These are phyloP conservation scores for Tolypocladium pustulatum DNA, from an alignment of 2,329 filamentous ascomycete genomes.

Conservation along the genomic window DNA sequence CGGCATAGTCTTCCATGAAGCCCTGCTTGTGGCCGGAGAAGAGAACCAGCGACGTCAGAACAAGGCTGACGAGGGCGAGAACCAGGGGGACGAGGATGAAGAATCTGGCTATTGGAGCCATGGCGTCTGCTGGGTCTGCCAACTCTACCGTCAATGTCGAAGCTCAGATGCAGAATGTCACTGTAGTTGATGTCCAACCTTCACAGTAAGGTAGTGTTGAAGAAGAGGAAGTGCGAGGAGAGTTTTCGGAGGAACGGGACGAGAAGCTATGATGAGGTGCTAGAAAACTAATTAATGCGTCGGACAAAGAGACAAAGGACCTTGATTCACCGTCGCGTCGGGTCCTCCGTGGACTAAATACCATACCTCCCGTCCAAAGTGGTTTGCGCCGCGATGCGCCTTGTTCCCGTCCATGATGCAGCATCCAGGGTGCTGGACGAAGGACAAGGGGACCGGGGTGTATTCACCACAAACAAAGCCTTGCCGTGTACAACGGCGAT, in stretches of 20 bases:
- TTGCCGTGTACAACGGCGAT: neutral
- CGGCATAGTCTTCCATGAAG: conserved; percentile 32
- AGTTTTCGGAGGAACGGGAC: neutral
- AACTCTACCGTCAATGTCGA: neutral
- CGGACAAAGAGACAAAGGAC: neutral
- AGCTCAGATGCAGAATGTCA: neutral
- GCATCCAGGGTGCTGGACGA: neutral
- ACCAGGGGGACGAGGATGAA: conserved; percentile 24
- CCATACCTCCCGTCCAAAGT: neutral
- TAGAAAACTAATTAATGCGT: no score
- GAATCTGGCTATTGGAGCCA: conserved; percentile 12
- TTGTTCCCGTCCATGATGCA: neutral
- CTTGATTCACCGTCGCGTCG: neutral
- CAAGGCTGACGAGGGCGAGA: conserved; percentile 25
- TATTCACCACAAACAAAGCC: neutral
- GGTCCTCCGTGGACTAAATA: neutral
- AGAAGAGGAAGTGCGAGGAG: neutral
- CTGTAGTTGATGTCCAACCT: neutral
- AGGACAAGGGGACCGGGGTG: neutral
- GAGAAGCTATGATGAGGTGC: neutral
- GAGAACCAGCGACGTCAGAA: conserved; percentile 27
- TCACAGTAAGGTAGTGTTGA: neutral
- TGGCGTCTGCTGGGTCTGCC: conserved; percentile 3
- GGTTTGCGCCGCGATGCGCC: neutral
- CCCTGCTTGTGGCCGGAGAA: conserved; percentile 29